phyloP scores from a whole-genome alignment of 345 rosid species.

The Eucalyptus polybractea region DNA sequence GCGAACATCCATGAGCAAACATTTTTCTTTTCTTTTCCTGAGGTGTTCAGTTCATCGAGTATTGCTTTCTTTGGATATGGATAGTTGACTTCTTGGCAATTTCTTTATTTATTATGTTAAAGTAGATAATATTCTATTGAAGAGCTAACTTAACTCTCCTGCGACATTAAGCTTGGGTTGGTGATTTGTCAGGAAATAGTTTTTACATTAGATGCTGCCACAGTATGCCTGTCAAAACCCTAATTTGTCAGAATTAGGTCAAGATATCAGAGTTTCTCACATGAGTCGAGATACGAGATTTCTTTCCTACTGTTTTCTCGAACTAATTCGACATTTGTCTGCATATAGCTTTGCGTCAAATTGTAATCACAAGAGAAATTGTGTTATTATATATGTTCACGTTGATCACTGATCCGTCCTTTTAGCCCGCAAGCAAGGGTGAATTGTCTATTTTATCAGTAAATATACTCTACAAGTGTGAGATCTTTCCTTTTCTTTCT shows the following conservation, averaged over 20 bases:
- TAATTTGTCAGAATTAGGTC: not conserved
- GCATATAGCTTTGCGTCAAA: not conserved
- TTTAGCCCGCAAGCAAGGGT: not conserved
- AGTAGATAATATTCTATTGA: not conserved
- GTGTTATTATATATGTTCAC: not conserved
- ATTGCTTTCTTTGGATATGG: not conserved
- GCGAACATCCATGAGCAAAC: not conserved
- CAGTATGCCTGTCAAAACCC: not conserved
- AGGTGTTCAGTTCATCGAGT: not conserved
- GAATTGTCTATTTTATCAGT: not conserved
- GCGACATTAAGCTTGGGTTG: not conserved
- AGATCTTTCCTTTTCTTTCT: not conserved
- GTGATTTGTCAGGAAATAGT: not conserved
- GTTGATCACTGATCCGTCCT: not conserved
- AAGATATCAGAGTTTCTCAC: not conserved
- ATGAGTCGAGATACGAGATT: not conserved
- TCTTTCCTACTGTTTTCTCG: not conserved
- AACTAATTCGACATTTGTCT: not conserved
- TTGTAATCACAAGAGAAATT: not conserved
- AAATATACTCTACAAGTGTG: not conserved
- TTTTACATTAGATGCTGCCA: not conserved
- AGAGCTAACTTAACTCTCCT: not conserved
- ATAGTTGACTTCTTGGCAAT: not conserved
- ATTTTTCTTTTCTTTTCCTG: not conserved
- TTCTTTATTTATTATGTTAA: not conserved